Percentiles rank a stretch among this genome's conserved stretches.
phyloP scores from a whole-genome alignment of 1,139 yeast genomes.

The Scheffersomyces lignicola region DNA sequence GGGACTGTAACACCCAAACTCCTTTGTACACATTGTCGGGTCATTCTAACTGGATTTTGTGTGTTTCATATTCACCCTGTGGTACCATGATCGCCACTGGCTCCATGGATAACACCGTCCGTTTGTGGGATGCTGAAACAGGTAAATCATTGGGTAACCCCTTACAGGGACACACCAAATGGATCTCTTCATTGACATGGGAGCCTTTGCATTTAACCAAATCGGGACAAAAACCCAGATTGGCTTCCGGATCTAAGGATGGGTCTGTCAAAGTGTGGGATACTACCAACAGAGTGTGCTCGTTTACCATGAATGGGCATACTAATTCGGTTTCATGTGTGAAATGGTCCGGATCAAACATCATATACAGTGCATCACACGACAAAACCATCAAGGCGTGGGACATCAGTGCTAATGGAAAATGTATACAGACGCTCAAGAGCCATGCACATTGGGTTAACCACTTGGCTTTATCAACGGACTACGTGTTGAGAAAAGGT shows the following conservation, averaged over 20 bases:
- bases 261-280: slow-evolving; percentile 93
- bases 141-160: slow-evolving; percentile 79
- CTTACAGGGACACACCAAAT: slow-evolving; percentile 78
- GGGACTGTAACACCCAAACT: slow-evolving; percentile 97
- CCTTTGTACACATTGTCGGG: slow-evolving; percentile 80
- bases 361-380: slow-evolving; percentile 88
- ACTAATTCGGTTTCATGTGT: slow-evolving; percentile 88
- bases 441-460: slow-evolving; percentile 99
- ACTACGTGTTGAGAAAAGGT: slow-evolving; percentile 77
- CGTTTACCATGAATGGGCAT: slow-evolving; percentile 82
- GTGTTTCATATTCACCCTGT: slow-evolving; percentile 93
- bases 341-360: slow-evolving; percentile 91
- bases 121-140: slow-evolving; percentile 80
- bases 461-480: slow-evolving; percentile 89
- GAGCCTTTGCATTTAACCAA: slow-evolving; percentile 85
- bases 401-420: slow-evolving; percentile 77
- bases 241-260: slow-evolving; percentile 90
- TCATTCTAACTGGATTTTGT: slow-evolving; percentile 90
- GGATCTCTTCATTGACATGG: slow-evolving; percentile 91
- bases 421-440: slow-evolving; percentile 73
- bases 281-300: slow-evolving; percentile 65
- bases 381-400: slow-evolving; percentile 93
- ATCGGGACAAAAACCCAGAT: slow-evolving; percentile 64
- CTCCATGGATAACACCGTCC: slow-evolving; percentile 86
- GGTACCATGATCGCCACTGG: slow-evolving; percentile 94